Percentiles rank a stretch among this genome's conserved stretches.
Conservation (phyloP, 257 asterid genomes). For the Solanum bulbocastanum region DNA sequence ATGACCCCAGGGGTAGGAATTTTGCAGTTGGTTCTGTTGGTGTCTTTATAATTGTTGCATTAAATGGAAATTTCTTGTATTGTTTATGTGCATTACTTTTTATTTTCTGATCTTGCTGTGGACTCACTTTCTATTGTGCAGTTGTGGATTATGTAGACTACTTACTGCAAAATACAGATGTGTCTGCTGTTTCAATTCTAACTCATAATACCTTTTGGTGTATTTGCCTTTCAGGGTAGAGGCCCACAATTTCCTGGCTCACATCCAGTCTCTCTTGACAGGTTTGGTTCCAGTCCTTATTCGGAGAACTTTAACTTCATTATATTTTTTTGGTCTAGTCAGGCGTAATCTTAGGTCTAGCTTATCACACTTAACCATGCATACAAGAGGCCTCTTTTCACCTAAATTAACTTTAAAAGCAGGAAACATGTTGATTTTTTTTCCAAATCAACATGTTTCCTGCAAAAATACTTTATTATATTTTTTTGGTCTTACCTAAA, state of each 20-base stretch:
- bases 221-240: conserved; percentile 41
- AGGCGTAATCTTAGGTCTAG: not conserved
- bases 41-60: not conserved
- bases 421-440: not conserved
- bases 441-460: not conserved
- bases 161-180: not conserved
- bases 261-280: conserved; percentile 96
- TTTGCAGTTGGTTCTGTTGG: not conserved
- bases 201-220: conserved; percentile 3
- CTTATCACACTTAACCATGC: not conserved
- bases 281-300: conserved; percentile 31
- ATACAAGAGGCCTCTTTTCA: not conserved
- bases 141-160: not conserved
- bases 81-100: not conserved
- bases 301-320: not conserved
- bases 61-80: not conserved
- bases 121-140: not conserved
- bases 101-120: not conserved
- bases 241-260: conserved; percentile 91
- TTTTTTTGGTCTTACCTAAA: not conserved
- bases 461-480: too few species aligned
- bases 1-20: conserved; percentile 57
- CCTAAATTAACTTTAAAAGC: not conserved
- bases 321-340: not conserved
- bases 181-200: not conserved